Evolutionary conservation across 305 asterid species (phyloP).

Genomic region (Fraxinus sp.): DNA sequence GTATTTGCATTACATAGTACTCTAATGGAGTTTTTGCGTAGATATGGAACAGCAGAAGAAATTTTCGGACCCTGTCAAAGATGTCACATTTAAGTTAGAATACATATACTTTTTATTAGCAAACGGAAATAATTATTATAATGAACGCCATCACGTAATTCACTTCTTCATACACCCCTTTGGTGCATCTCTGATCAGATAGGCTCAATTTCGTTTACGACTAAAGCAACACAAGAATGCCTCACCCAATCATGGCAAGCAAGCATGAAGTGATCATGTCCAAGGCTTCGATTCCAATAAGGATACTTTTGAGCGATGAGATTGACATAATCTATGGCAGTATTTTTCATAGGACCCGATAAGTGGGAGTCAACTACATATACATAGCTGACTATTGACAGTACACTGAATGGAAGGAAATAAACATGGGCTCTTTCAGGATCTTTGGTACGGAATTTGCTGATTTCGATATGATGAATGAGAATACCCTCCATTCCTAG

Average conservation of each 20-base stretch:
- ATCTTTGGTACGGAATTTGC: slow-evolving; percentile 34
- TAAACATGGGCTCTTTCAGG: slow-evolving; percentile 37
- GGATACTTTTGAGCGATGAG: slow-evolving; percentile 34
- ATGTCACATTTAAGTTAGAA: not conserved
- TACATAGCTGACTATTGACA: slow-evolving; percentile 29
- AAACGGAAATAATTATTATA: not conserved
- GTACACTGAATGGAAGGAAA: slow-evolving; percentile 40
- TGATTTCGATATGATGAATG: slow-evolving; percentile 46
- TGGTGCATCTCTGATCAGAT: not conserved
- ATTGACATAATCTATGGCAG: slow-evolving; percentile 30
- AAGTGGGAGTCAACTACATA: slow-evolving; percentile 31
- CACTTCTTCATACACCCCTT: not conserved
- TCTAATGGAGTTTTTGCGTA: slow-evolving; percentile 25
- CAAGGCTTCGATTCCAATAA: slow-evolving; percentile 48
- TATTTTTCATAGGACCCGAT: slow-evolving; percentile 33
- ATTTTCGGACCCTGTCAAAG: slow-evolving; percentile 12
- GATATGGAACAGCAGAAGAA: slow-evolving; percentile 1
- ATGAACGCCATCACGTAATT: not conserved
- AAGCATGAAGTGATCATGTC: slow-evolving; percentile 51
- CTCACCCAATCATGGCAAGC: slow-evolving; percentile 56
- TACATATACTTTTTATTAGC: not conserved
- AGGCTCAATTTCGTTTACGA: not conserved
- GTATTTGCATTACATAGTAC: slow-evolving; percentile 42
- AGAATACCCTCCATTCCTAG: slow-evolving; percentile 58
- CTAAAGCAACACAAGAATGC: not conserved